Percentiles rank a stretch among this genome's conserved stretches.
phyloP scores from a whole-genome alignment of 352 stramenopile species.

The Phytophthora melonis region DNA sequence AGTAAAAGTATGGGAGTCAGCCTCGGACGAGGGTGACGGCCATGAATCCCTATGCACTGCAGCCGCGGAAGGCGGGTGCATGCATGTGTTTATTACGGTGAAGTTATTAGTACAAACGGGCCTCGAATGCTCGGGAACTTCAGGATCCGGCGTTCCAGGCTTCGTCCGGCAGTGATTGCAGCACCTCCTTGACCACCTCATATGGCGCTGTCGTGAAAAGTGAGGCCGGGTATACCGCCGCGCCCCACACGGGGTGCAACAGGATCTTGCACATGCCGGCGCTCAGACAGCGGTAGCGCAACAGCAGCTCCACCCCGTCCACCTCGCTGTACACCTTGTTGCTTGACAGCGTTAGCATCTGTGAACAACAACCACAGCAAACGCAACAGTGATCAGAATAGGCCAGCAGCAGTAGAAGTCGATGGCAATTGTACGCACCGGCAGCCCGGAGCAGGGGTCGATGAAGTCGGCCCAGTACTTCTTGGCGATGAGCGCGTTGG shows the following conservation, averaged over 20 bases:
- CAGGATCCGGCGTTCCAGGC: conserved; percentile 31
- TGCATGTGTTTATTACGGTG: conserved; percentile 6
- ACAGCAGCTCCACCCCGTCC: conserved; percentile 93
- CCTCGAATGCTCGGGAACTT: neutral
- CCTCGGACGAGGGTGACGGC: conserved; percentile 5
- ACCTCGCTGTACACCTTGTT: conserved; percentile 98
- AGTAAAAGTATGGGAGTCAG: conserved; percentile 3
- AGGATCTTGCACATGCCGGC: conserved; percentile 98
- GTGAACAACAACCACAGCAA: neutral
- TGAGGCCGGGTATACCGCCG: conserved; percentile 95
- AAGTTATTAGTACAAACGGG: conserved; percentile 12
- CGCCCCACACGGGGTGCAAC: conserved; percentile 95
- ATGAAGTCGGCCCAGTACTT: conserved; percentile 98
- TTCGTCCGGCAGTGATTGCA: conserved; percentile 49
- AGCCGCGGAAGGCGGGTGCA: conserved; percentile 5
- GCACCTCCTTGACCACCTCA: conserved; percentile 74
- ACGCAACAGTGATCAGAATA: too few relatives aligned
- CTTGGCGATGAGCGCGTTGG: conserved; percentile 70
- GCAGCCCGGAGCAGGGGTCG: conserved; percentile 97
- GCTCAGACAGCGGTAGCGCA: conserved; percentile 84
- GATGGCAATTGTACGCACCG: conserved; percentile 49
- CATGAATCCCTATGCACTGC: neutral
- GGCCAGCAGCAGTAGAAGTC: too few relatives aligned
- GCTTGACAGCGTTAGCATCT: conserved; percentile 93
- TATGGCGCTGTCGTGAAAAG: conserved; percentile 95